Conservation (phyloP, 2,329 filamentous ascomycete genomes). For the Fusarium bulbicola region DNA sequence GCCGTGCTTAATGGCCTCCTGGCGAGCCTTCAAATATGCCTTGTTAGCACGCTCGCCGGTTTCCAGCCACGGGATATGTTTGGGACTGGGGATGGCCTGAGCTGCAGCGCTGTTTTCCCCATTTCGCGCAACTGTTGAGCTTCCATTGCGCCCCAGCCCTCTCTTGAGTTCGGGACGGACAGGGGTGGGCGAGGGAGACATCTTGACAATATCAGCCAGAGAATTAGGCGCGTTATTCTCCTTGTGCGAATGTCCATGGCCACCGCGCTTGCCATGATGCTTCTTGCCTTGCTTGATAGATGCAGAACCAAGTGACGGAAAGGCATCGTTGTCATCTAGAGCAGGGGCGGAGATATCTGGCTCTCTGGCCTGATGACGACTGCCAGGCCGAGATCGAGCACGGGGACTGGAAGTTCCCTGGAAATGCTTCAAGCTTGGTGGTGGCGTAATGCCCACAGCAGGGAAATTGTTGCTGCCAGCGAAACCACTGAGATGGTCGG, state of each 20-base stretch:
- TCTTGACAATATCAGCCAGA: slow-evolving; percentile 92
- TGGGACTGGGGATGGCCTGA: slow-evolving; percentile 84
- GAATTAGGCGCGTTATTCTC: slow-evolving; percentile 77
- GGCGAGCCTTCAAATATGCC: slow-evolving; percentile 91
- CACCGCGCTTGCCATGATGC: slow-evolving; percentile 89
- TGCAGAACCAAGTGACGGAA: slow-evolving; percentile 85
- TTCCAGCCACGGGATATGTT: slow-evolving; percentile 96
- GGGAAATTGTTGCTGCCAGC: slow-evolving; percentile 61
- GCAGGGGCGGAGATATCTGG: slow-evolving; percentile 74
- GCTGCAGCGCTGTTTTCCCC: slow-evolving; percentile 84
- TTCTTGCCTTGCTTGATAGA: slow-evolving; percentile 83
- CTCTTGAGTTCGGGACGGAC: slow-evolving; percentile 69
- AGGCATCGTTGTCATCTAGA: slow-evolving; percentile 94
- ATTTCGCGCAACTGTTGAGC: slow-evolving; percentile 69
- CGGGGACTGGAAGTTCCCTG: slow-evolving; percentile 70
- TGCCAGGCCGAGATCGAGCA: slow-evolving; percentile 83
- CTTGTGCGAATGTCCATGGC: slow-evolving; percentile 76
- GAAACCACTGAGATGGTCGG: slow-evolving; percentile 66
- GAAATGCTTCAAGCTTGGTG: slow-evolving; percentile 74
- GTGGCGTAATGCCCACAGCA: slow-evolving; percentile 69
- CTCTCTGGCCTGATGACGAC: slow-evolving; percentile 73
- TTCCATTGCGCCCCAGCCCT: slow-evolving; percentile 67
- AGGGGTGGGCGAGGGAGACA: slow-evolving; percentile 86
- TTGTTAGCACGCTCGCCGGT: slow-evolving; percentile 92
- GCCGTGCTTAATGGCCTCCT: slow-evolving; percentile 97